Evolutionary conservation across 1,284 basidiomycete species (phyloP).

Genomic region (Irpex rosettiformis): DNA sequence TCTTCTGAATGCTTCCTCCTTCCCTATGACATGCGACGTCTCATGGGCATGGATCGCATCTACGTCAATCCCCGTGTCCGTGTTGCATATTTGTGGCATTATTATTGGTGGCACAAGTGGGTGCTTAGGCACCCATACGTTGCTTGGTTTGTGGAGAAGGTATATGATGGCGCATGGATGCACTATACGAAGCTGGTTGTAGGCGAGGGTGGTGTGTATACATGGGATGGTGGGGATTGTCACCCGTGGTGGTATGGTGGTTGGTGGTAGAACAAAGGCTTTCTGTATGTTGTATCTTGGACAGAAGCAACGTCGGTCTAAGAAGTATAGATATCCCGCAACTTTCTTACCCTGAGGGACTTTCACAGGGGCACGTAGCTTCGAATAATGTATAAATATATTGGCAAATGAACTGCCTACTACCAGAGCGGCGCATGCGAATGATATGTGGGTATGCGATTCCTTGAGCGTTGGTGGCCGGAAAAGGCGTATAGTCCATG

Average conservation of each 20-base stretch:
- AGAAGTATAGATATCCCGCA: too few relatives aligned
- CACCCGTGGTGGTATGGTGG: constrained; percentile 30
- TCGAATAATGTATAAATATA: neutral
- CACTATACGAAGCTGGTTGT: constrained; percentile 34
- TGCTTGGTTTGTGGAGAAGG: constrained; percentile 40
- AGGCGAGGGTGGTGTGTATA: constrained; percentile 31
- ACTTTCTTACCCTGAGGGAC: too few relatives aligned
- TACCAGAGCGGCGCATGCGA: neutral
- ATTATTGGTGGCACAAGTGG: constrained; percentile 45
- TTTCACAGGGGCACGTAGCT: too few relatives aligned
- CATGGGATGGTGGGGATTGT: constrained; percentile 38
- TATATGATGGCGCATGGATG: constrained; percentile 38
- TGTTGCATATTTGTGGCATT: constrained; percentile 35
- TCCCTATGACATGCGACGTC: constrained; percentile 51
- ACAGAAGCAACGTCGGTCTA: too few relatives aligned
- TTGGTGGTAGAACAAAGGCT: constrained; percentile 6
- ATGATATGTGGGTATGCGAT: neutral
- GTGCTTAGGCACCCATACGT: constrained; percentile 40
- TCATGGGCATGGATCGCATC: constrained; percentile 38
- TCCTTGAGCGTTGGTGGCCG: neutral
- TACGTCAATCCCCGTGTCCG: constrained; percentile 44
- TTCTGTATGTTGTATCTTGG: neutral
- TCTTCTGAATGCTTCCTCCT: constrained; percentile 52
- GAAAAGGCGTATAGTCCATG: neutral
- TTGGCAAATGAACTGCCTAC: neutral